Evolutionary conservation across 2,329 filamentous ascomycete genomes (phyloP), one percentile per base, ranked within the genome.

Genomic region (Venturia asperata): DNA sequence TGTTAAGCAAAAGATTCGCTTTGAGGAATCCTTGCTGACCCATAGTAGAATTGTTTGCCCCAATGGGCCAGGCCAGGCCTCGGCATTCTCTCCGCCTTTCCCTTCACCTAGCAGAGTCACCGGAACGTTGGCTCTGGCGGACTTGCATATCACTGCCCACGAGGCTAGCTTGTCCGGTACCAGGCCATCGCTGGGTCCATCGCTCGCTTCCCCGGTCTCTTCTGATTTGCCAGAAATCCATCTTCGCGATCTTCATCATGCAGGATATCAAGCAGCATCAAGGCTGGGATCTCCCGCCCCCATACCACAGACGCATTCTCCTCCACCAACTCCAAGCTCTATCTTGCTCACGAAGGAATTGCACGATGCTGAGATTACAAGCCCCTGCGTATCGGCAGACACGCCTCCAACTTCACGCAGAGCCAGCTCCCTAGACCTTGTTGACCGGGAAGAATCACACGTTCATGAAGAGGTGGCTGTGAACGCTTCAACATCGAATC

Each of bases 361-460:
- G 21, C 47, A 49, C 1, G 7, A 56, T 56, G n/a, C 37, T 13
- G 37, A 43, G n/a, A 41, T n/a, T 17, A 11, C 37, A 15, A 42
- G 11, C 24, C 4, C 11, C 2, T 43, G 39, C n/a, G 37, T 24
- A 42, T n/a, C 24, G 10, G 21, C 19, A 39, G 17, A 56, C 24
- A 47, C 64, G 49, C 61, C 64, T 27, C 34, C 61, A 11, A 11
- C 60, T 3, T 63, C 64, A 6, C 64, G 52, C 43, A 62, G 19
- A 39, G 21, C 64, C 9, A 66, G 61, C n/a, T 45, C 24, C 10
- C 30, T 19, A 21, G 17, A 27, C 11, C 4, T 47, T 13, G 2
- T 19, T 9, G 41, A 42, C n/a, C 39, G 55, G 6, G 30, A 41
- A n/a, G 37, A 37, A 34, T 13, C 55, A 19, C 24, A 43, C 19